These are phyloP conservation scores for Sporothrix dimorphospora DNA, from an alignment of 2,329 filamentous ascomycete species.

Conservation along the genomic window DNA sequence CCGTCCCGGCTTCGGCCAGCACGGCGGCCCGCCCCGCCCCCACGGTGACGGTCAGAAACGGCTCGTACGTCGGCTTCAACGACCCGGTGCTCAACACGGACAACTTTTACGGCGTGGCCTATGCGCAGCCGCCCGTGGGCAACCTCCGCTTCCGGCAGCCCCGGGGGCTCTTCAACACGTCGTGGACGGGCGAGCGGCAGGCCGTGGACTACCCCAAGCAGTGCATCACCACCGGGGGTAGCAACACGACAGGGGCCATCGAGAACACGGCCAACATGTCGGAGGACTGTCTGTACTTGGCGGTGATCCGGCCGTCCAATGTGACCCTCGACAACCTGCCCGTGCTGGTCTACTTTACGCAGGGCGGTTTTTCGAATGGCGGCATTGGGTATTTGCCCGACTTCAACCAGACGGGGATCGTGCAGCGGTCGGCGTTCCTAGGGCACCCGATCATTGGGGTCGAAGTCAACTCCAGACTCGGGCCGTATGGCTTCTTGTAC, in stretches of 20 bases:
- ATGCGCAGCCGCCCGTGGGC: slow-evolving; percentile 5
- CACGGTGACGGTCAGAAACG: background rate
- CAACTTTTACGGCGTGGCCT: slow-evolving; percentile 10
- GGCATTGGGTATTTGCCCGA: slow-evolving; percentile 56
- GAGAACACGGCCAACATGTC: slow-evolving; percentile 29
- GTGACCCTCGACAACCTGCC: background rate
- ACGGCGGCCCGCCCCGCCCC: background rate
- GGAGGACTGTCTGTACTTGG: slow-evolving; percentile 58
- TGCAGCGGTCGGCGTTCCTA: slow-evolving; percentile 48
- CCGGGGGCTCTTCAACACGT: background rate
- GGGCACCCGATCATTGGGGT: slow-evolving; percentile 52
- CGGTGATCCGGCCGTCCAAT: slow-evolving; percentile 52
- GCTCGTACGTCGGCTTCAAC: slow-evolving; percentile 13
- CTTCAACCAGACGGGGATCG: slow-evolving; percentile 64
- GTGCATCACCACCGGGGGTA: background rate
- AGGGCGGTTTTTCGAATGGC: slow-evolving; percentile 48
- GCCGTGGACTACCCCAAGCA: slow-evolving; percentile 13
- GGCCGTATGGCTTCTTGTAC: slow-evolving; percentile 49
- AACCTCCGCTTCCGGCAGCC: slow-evolving; percentile 3
- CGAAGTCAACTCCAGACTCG: slow-evolving; percentile 57
- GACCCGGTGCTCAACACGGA: slow-evolving; percentile 3
- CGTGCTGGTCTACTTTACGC: slow-evolving; percentile 10
- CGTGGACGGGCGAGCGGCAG: background rate
- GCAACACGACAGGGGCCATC: background rate
- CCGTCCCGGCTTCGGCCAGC: background rate